Conservation (phyloP, 1,284 basidiomycete genomes). For the Fomes fomentarius region DNA sequence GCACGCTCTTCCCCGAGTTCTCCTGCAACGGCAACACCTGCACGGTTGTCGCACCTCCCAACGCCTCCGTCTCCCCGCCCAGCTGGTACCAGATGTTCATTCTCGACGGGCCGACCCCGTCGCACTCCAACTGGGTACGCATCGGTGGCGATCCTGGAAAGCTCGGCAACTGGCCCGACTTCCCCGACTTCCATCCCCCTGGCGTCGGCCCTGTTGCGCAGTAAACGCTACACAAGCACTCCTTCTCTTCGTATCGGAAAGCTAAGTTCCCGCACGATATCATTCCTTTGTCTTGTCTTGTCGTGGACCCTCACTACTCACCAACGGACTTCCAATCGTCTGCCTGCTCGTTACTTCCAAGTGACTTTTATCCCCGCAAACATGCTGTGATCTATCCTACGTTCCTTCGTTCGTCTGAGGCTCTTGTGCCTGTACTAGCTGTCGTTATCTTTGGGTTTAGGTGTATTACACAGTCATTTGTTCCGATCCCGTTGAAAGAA, state of each 20-base stretch:
- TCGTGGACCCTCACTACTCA: neutral
- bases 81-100: slow-evolving; percentile 79
- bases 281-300: neutral
- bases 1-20: slow-evolving; percentile 72
- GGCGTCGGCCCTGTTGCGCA: slow-evolving; percentile 41
- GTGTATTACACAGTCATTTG: neutral
- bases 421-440: neutral
- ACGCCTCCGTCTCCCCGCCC: slow-evolving; percentile 67
- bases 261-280: neutral
- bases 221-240: neutral
- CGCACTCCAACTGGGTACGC: slow-evolving; percentile 69
- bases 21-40: slow-evolving; percentile 63
- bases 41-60: slow-evolving; percentile 70
- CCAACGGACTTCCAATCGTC: neutral
- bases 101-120: slow-evolving; percentile 75
- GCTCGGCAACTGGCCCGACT: slow-evolving; percentile 70
- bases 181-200: slow-evolving; percentile 64
- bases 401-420: neutral
- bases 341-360: neutral
- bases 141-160: slow-evolving; percentile 72
- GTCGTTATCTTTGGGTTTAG: neutral
- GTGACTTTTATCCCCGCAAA: neutral
- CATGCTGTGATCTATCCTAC: neutral
- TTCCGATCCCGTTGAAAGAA: too few relatives aligned
- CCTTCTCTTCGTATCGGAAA: neutral